A percentile compares a stretch with the other conserved stretches of the same genome.
Evolutionary conservation across 495 filamentous ascomycete genomes (phyloP).

Genomic region (Podospora pseudoanserina): DNA sequence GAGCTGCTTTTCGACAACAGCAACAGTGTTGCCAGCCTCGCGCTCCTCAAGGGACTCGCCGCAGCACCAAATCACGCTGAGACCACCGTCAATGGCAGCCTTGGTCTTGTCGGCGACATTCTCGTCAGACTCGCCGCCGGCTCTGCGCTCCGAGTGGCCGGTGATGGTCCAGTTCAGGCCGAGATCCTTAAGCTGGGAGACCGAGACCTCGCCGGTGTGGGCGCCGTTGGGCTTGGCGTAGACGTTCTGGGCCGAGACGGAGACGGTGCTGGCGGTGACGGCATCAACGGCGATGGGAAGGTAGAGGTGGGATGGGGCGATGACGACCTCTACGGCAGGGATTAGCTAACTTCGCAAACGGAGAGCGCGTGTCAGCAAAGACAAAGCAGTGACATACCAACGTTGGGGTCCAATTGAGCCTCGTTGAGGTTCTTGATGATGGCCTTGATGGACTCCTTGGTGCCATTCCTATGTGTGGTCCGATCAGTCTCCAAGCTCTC

Average conservation of each 20-base stretch:
- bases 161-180: slow-evolving; percentile 84
- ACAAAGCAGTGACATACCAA: slow-evolving; percentile 47
- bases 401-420: slow-evolving; percentile 65
- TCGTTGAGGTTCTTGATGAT: slow-evolving; percentile 86
- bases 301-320: slow-evolving; percentile 87
- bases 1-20: slow-evolving; percentile 81
- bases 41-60: slow-evolving; percentile 93
- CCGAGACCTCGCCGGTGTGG: slow-evolving; percentile 94
- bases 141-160: slow-evolving; percentile 90
- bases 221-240: slow-evolving; percentile 95
- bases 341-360: slow-evolving; percentile 7
- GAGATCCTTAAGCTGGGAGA: slow-evolving; percentile 81
- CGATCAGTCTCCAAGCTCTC: slow-evolving; percentile 22
- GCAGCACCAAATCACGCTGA: slow-evolving; percentile 92
- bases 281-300: slow-evolving; percentile 77
- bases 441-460: slow-evolving; percentile 73
- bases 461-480: slow-evolving; percentile 72
- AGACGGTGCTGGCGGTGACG: slow-evolving; percentile 54
- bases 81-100: slow-evolving; percentile 77
- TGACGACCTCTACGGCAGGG: slow-evolving; percentile 70
- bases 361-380: too few relatives aligned
- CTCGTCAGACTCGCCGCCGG: slow-evolving; percentile 77
- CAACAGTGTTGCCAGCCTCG: slow-evolving; percentile 79
- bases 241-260: slow-evolving; percentile 91
- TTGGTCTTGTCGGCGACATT: slow-evolving; percentile 92